These are phyloP conservation scores for Dryas drummondii DNA, from an alignment of 306 rosid genomes.

Conservation along the genomic window DNA sequence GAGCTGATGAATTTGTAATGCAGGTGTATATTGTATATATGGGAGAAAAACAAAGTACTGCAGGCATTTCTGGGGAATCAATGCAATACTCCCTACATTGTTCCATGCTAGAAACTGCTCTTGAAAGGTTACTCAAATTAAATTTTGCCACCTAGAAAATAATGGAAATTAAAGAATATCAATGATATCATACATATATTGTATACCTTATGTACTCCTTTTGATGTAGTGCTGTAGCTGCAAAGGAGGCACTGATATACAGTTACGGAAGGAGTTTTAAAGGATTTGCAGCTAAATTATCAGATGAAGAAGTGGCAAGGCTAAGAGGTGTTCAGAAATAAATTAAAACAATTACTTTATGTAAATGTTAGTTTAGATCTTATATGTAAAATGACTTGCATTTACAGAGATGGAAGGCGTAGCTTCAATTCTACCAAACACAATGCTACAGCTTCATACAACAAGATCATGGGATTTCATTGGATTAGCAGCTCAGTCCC, in stretches of 20 bases:
- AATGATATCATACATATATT: too few species aligned
- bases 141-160: neutral
- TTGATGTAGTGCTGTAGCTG: constrained; percentile 4
- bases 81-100: neutral
- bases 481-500: constrained; percentile 3
- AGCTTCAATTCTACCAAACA: constrained; percentile 6
- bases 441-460: constrained; percentile 17
- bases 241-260: constrained; percentile 16
- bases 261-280: constrained; percentile 18
- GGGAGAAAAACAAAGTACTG: constrained; percentile 9
- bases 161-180: neutral
- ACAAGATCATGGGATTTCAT: constrained; percentile 32
- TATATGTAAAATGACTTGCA: too few species aligned
- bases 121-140: constrained; percentile 2
- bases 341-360: neutral
- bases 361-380: neutral
- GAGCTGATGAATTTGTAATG: neutral
- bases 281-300: constrained; percentile 29
- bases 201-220: too few species aligned
- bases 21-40: constrained; percentile 16
- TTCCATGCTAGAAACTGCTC: constrained; percentile 10
- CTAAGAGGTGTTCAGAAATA: neutral
- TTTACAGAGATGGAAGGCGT: constrained; percentile 26
- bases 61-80: constrained; percentile 7
- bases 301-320: constrained; percentile 12